phyloP scores from a whole-genome alignment of 2,329 filamentous ascomycete genomes.

The Decorospora gaudefroyi region DNA sequence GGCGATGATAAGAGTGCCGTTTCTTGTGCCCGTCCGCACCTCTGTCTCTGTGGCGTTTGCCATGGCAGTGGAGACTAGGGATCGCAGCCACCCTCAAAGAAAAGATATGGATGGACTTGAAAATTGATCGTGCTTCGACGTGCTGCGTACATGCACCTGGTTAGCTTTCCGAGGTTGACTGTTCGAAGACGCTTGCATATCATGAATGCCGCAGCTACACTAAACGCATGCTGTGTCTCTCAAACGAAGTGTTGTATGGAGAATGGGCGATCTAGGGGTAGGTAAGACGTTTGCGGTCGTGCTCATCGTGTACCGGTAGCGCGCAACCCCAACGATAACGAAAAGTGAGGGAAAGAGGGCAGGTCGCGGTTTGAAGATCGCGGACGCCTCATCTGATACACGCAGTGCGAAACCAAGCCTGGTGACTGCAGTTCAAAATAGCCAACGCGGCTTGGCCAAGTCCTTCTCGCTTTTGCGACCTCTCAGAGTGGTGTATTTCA shows the following conservation, averaged over 20 bases:
- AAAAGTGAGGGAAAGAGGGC: constrained; percentile 5
- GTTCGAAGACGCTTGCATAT: constrained; percentile 21
- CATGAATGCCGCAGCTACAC: constrained; percentile 16
- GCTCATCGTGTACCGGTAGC: constrained; percentile 11
- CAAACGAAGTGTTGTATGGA: constrained; percentile 1
- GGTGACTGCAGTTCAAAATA: constrained; percentile 19
- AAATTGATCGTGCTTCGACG: neutral
- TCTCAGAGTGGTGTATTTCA: constrained; percentile 15
- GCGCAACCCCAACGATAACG: constrained; percentile 2
- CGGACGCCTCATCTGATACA: constrained; percentile 20
- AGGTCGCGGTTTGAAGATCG: constrained; percentile 9
- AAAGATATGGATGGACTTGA: neutral
- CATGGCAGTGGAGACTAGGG: constrained; percentile 13
- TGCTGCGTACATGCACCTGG: constrained; percentile 6
- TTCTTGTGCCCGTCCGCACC: neutral
- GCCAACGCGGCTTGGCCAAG: constrained; percentile 19
- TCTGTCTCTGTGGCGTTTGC: constrained; percentile 16
- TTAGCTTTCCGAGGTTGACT: constrained; percentile 10
- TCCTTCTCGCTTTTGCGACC: constrained; percentile 8
- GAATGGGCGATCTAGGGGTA: neutral
- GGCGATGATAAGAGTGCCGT: constrained; percentile 32
- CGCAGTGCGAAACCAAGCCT: constrained; percentile 19
- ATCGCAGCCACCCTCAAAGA: neutral
- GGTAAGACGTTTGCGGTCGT: constrained; percentile 8
- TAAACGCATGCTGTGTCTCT: constrained; percentile 10